These are phyloP conservation scores for Aquilaria sinensis DNA, from an alignment of 345 rosid species.

Conservation along the genomic window DNA sequence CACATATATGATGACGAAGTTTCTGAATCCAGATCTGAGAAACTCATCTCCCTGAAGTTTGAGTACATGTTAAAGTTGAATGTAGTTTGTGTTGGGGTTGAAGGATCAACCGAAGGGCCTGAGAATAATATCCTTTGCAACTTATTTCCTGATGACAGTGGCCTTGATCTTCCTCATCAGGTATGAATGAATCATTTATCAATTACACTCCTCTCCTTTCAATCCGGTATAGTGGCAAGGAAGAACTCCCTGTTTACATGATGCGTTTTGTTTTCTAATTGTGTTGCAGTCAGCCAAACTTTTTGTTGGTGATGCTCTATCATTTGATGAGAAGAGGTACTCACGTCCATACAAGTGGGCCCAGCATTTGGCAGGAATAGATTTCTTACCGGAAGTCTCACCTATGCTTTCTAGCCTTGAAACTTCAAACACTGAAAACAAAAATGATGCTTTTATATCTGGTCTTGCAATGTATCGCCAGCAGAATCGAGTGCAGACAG, in stretches of 20 bases:
- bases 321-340: conserved; percentile 53
- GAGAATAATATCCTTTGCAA: conserved; percentile 53
- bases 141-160: conserved; percentile 77
- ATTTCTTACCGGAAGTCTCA: conserved; percentile 80
- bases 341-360: conserved; percentile 94
- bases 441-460: conserved; percentile 40
- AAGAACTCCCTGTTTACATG: not conserved
- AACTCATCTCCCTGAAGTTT: conserved; percentile 57
- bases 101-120: conserved; percentile 52
- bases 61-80: conserved; percentile 81
- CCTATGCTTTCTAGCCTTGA: conserved; percentile 51
- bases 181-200: conserved; percentile 24
- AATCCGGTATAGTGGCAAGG: too few species aligned
- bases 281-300: conserved; percentile 76
- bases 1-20: conserved; percentile 56
- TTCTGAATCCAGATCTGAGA: conserved; percentile 47
- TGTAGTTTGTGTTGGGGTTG: conserved; percentile 62
- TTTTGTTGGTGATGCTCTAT: conserved; percentile 42
- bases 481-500: conserved; percentile 63
- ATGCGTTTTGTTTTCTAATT: conserved; percentile 10
- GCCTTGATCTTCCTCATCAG: conserved; percentile 90
- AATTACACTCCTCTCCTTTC: conserved; percentile 1
- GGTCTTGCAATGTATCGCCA: conserved; percentile 61
- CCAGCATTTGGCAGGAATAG: conserved; percentile 91
- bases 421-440: conserved; percentile 39